Conservation (phyloP, 345 rosid genomes). For the Eucalyptus sp. region DNA sequence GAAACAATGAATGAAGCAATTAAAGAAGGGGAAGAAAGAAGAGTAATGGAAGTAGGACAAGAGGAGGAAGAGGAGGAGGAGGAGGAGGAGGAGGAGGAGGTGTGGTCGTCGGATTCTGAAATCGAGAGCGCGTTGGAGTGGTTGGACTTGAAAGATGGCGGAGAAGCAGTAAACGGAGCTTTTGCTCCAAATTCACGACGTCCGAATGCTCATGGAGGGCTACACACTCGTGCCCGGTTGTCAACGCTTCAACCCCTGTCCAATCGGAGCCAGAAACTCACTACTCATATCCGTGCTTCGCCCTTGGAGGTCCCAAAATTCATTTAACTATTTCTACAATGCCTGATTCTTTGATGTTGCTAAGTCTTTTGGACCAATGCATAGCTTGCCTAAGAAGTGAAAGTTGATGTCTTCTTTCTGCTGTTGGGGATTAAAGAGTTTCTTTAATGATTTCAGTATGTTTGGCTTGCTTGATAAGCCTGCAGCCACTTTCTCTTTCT, state of each 20-base stretch:
- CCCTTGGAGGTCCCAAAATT: conserved; percentile 58
- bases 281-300: conserved; percentile 73
- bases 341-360: not conserved
- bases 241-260: conserved; percentile 74
- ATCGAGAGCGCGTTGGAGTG: conserved; percentile 70
- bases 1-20: not conserved
- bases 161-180: conserved; percentile 29
- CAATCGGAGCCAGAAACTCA: conserved; percentile 67
- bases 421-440: not conserved
- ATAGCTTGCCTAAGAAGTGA: not conserved
- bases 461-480: not conserved
- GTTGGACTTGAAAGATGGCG: conserved; percentile 59
- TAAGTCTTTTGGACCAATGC: not conserved
- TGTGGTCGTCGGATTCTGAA: conserved; percentile 66
- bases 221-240: conserved; percentile 43
- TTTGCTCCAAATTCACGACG: conserved; percentile 57
- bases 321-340: not conserved
- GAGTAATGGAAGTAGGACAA: not conserved
- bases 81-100: conserved; percentile 21
- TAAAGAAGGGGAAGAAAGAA: conserved; percentile 5
- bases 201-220: conserved; percentile 86
- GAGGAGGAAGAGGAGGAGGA: conserved; percentile 25
- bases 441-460: not conserved
- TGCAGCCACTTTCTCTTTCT: not conserved
- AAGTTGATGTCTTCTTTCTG: not conserved